phyloP scores from a whole-genome alignment of 768 basidiomycete species.

The Lentinula boryana region DNA sequence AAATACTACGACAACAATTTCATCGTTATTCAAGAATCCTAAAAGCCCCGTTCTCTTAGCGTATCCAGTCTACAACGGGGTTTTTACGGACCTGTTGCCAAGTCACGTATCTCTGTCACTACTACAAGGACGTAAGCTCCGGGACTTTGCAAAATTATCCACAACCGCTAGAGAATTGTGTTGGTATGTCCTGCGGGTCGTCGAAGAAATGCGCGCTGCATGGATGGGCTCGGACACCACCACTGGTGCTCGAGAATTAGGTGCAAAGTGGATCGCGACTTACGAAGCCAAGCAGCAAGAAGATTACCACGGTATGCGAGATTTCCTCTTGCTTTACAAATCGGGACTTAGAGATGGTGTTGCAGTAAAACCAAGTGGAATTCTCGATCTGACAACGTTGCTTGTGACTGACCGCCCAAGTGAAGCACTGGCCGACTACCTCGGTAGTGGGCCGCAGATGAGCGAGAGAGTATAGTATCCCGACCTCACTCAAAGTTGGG shows the following conservation, averaged over 20 bases:
- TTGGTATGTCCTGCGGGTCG: constrained; percentile 65
- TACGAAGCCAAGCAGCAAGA: constrained; percentile 60
- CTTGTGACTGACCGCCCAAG: constrained; percentile 69
- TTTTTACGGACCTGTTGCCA: constrained; percentile 29
- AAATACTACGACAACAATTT: constrained; percentile 13
- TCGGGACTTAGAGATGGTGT: constrained; percentile 10
- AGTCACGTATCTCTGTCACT: constrained; percentile 48
- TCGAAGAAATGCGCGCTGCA: constrained; percentile 63
- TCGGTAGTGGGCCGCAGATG: constrained; percentile 74
- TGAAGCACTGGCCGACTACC: constrained; percentile 65
- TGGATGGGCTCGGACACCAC: constrained; percentile 71
- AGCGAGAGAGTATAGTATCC: constrained; percentile 61
- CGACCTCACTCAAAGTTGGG: constrained; percentile 6
- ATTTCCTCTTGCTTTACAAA: constrained; percentile 2
- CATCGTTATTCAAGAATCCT: constrained; percentile 43
- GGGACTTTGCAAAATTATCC: constrained; percentile 68
- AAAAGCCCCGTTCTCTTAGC: constrained; percentile 42
- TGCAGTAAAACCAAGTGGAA: constrained; percentile 55
- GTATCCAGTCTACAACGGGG: constrained; percentile 28
- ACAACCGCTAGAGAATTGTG: constrained; percentile 64
- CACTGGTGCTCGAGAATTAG: constrained; percentile 65
- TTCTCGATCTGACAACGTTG: constrained; percentile 66
- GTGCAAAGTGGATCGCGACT: constrained; percentile 64
- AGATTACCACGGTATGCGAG: constrained; percentile 53
- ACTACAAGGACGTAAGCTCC: constrained; percentile 45